Base-by-base conservation (phyloP, 306 rosid species). In the Glycine soja region DNA sequence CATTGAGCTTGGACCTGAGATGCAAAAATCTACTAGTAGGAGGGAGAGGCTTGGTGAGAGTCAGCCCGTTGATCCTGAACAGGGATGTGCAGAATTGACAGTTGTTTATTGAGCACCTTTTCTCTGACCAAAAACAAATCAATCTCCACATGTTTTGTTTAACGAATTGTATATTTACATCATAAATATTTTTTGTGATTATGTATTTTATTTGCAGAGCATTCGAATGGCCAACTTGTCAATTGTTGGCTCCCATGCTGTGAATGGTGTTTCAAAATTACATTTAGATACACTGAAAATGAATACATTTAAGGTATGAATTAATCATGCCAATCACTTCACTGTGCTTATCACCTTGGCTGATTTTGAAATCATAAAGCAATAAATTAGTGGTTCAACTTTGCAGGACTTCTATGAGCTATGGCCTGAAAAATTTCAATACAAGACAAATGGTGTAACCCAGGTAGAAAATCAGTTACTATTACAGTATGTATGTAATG, bases 401-500 rank as follows among this genome's bases (percentile, higher is more conserved):
- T 72, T 75, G 78, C 81, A 89, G 97, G 97, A 90, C 86, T 90
- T 91, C 75, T 91, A 88, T 88, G 96, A 88, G 84, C 85, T 91
- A 19, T 91, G 93, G 93, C 97, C 94, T 48, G 87, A 91, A 82
- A 91, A 90, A 73, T 91, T 91, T 81, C 93, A 90, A 80, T 90
- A 48, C 87, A 90, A 86, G 78, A 91, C 97, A 80, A 91, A 90
- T 82, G 97, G 97, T 56, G 97, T 90, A 47, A 90, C 94, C 80
- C 97, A 88, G 93, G 93, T 91, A 86, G 69, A 56, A 80, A 76
- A 46, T 42, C 19, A 53, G 76, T 56, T 56, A 76, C 59, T 54
- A 57, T 76, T 75, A 53, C 36, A 40, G 30, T 38, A 54, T 56
- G 47, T 68, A 10, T 43, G 14, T 16, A 62, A 52, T 71, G 47